A percentile compares a stretch with the other conserved stretches of the same genome.
Conservation (phyloP, 306 rosid genomes). For the Vicia villosa region DNA sequence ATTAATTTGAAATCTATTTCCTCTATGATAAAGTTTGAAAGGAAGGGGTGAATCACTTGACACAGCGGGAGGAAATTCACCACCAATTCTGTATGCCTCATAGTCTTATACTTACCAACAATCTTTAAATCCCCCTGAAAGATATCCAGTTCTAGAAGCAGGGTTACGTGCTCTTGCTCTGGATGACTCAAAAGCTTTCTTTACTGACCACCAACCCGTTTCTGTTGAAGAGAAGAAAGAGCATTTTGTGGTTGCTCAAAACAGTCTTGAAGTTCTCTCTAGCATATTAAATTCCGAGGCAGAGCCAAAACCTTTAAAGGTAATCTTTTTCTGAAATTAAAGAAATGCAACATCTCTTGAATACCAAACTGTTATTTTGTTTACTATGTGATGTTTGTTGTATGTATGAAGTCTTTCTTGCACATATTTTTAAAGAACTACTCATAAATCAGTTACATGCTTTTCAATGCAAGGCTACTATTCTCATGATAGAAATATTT, state of each 20-base stretch:
- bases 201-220: no score
- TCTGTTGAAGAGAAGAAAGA: no score
- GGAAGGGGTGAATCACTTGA: no score
- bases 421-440: slow-evolving; percentile 14
- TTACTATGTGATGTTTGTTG: slow-evolving; percentile 7
- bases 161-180: no score
- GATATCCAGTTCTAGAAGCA: no score
- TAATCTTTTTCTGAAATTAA: slow-evolving; percentile 30
- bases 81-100: no score
- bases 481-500: slow-evolving; percentile 1
- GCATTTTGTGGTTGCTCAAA: no score
- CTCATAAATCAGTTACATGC: neutral
- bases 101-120: no score
- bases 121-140: no score
- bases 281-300: slow-evolving; percentile 65
- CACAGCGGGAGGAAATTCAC: no score
- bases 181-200: no score
- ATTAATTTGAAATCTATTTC: slow-evolving; percentile 10
- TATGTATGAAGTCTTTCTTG: neutral
- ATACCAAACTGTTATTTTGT: slow-evolving; percentile 8
- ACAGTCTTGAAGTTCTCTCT: no score
- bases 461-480: slow-evolving; percentile 16
- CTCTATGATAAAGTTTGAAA: slow-evolving; percentile 62
- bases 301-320: slow-evolving; percentile 75
- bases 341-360: neutral